phyloP scores from a whole-genome alignment of 192 early-diverging fungal species.

The Coemansia sp. region DNA sequence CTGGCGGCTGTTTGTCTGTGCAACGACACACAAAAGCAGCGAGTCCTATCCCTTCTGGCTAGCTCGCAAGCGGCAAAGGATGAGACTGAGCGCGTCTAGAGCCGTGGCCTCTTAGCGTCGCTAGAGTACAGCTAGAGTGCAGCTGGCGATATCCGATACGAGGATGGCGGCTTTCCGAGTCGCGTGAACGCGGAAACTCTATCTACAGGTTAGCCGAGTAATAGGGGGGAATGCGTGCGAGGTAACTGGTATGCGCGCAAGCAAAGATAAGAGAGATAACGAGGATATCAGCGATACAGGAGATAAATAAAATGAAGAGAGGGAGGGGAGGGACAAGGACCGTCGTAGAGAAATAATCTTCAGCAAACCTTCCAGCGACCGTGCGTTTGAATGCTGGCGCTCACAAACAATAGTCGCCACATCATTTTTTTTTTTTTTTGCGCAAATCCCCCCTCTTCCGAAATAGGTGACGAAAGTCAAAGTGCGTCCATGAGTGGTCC shows the following conservation, averaged over 20 bases:
- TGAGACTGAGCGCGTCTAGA: background rate
- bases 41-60: background rate
- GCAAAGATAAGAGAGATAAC: background rate
- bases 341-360: background rate
- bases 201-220: background rate
- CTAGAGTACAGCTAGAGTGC: background rate
- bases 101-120: too few species aligned
- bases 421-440: background rate
- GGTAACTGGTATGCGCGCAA: background rate
- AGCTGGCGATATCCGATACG: background rate
- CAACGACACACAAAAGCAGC: background rate
- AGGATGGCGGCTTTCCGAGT: background rate
- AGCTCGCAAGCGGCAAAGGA: background rate
- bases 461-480: background rate
- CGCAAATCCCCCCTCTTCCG: background rate
- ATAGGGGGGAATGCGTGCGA: background rate
- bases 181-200: background rate
- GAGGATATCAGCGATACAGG: background rate
- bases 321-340: background rate
- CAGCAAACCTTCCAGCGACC: background rate
- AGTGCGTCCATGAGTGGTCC: background rate
- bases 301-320: background rate
- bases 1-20: slow-evolving; percentile 4
- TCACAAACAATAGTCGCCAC: slow-evolving; percentile 3
- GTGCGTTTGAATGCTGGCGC: background rate